Evolutionary conservation across 805 yeast species (phyloP), one percentile per base, ranked within the genome.

Genomic region (Candida maltosa): DNA sequence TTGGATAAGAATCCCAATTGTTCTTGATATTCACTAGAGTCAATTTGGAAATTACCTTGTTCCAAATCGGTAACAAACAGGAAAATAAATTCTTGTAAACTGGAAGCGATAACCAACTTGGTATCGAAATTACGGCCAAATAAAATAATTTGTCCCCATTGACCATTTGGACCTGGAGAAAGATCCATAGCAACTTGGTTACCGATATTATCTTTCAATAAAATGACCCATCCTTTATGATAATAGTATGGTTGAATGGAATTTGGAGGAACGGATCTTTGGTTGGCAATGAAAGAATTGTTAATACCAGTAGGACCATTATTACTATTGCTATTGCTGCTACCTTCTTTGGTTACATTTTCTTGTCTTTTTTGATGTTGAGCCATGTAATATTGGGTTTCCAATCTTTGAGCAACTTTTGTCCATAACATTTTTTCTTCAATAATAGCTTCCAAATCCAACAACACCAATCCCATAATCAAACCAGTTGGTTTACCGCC

Each of bases 401-500:
- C 70, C 35, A 68, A 56, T 29, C 62, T 52, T 37, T 61, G 57
- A 10, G 69, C 65, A 4, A 65, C 73, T 42, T 56, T 64, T 14
- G 55, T 49, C 73, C 73, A 68, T 29, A 68, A 52, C 19, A 59
- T 43, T 43, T 64, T 58, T 41, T 68, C 71, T 43, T 65, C 70
- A 37, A 58, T 56, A 26, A 67, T 62, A 29, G 62, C 51, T 47
- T 68, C 73, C 25, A 68, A 52, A 49, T 68, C 73, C 42, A 67
- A 55, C 19, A 68, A 51, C 4, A 58, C 57, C 47, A 68, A 49
- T 5, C 73, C 73, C 67, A 67, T 60, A 25, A 68, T 45, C 38
- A 66, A 54, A 1, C 73, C 73, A 2, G 73, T 64, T 18, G 73
- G 73, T 42, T 63, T 60, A 2, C 70, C 72, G 14, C 70, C 72